phyloP scores from a whole-genome alignment of 2,329 filamentous ascomycete species.

The Stachybotrys echinatus region DNA sequence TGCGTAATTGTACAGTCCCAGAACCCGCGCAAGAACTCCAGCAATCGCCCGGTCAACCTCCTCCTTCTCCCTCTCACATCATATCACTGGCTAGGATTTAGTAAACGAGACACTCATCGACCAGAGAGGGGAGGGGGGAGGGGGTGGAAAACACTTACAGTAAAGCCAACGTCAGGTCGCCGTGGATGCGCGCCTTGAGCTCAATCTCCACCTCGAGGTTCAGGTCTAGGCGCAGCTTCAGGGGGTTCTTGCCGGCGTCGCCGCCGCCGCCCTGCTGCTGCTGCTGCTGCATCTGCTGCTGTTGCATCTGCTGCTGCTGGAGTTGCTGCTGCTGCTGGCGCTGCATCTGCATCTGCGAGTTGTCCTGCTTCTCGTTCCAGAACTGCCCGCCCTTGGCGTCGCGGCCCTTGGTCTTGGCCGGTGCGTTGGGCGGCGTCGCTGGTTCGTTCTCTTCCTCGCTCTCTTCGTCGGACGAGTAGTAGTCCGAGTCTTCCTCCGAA shows the following conservation, averaged over 20 bases:
- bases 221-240: conserved; percentile 69
- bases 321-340: conserved; percentile 12
- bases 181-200: conserved; percentile 79
- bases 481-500: conserved; percentile 14
- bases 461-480: conserved; percentile 13
- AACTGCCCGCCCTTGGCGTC: conserved; percentile 13
- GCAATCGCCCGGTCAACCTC: background rate
- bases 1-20: background rate
- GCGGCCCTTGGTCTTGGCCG: conserved; percentile 9
- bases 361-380: conserved; percentile 16
- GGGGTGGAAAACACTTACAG: conserved; percentile 35
- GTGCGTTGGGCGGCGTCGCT: conserved; percentile 10
- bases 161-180: conserved; percentile 73
- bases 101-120: background rate
- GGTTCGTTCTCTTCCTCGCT: conserved; percentile 11
- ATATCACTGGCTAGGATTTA: background rate
- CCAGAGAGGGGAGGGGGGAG: conserved; percentile 3
- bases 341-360: conserved; percentile 9
- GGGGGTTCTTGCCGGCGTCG: conserved; percentile 18
- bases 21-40: background rate
- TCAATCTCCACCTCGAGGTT: conserved; percentile 83
- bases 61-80: background rate
- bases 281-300: conserved; percentile 10
- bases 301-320: conserved; percentile 11
- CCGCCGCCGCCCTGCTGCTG: conserved; percentile 10